Base-by-base conservation (phyloP, 176 grass and related monocot genomes). In the Luzula sylvatica region DNA sequence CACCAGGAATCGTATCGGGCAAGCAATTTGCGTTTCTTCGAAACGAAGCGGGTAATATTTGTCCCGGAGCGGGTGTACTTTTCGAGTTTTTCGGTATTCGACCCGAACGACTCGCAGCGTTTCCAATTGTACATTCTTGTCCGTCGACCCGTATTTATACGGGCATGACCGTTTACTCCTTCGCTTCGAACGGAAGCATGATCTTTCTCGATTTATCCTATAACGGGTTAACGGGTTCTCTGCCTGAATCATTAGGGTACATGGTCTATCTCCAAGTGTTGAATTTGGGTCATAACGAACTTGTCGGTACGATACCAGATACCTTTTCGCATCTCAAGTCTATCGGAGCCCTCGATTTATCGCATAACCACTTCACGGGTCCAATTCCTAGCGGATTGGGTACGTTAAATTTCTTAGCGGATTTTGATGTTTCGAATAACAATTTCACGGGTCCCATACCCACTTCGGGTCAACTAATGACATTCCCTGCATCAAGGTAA, bases 131-230 rank as follows among this genome's bases (percentile, higher is more conserved):
- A 43, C 74, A 90, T 46, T 25, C 67, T 3, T 98, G 92, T 60
- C 60, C 85, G 5, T 75, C 59, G 25, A 98, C 92, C 1, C 81
- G 92, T 56, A 98, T 98, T 3, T 98, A 98, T 79, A 72, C 47
- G 0, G 92, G 92, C 39, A 83, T 63, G 2, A 98, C 72, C 0
- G 85, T 75, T 5, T 98, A 98, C 25, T 27, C 52, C 3, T 98
- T 98, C 42, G n/a, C 0, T 2, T 45, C 9, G 29, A 98, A 80
- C 23, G 92, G 92, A 4, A 98, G 92, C n/a, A 87, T 98, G 85
- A 90, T 98, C 70, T 98, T 86, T 60, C 74, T 98, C 3, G 92
- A 98, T 38, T 72, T 98, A 42, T 98, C 92, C 0, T 98, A 98
- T 70, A 98, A 98, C 16, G 47, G 67, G 1, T 60, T 98, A 38